Percentiles rank a stretch among this genome's conserved stretches.
phyloP scores from a whole-genome alignment of 139 green algal species.

The Chlamydomonas urium region DNA sequence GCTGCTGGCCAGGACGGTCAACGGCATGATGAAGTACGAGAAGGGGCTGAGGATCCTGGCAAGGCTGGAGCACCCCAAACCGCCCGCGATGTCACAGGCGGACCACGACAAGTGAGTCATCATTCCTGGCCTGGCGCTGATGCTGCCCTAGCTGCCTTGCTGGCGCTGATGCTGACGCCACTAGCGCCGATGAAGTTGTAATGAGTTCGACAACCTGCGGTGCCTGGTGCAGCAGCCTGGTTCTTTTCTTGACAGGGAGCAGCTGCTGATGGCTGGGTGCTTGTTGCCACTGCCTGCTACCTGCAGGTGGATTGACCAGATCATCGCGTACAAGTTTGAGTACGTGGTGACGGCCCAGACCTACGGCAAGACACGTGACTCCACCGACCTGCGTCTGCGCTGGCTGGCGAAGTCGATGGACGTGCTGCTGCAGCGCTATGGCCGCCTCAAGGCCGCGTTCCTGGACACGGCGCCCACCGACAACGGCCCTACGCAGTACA shows the following conservation, averaged over 20 bases:
- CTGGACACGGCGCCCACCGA: slow-evolving; percentile 31
- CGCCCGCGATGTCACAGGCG: slow-evolving; percentile 26
- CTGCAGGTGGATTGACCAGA: slow-evolving; percentile 22
- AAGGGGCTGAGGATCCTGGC: slow-evolving; percentile 48
- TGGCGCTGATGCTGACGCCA: neutral
- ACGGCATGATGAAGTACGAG: slow-evolving; percentile 74
- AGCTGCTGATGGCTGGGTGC: too few species aligned
- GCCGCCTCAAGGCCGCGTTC: slow-evolving; percentile 25
- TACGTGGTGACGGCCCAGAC: slow-evolving; percentile 25
- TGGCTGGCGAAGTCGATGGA: slow-evolving; percentile 43
- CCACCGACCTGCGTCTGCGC: slow-evolving; percentile 33
- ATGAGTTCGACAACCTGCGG: too few species aligned
- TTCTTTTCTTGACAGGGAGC: too few species aligned
- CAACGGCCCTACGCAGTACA: slow-evolving; percentile 28
- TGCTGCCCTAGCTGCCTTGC: neutral
- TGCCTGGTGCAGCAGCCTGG: neutral
- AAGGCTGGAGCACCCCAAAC: slow-evolving; percentile 38
- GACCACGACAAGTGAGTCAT: slow-evolving; percentile 26
- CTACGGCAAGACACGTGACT: slow-evolving; percentile 9
- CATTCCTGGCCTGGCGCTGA: too few species aligned
- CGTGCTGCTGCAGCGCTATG: slow-evolving; percentile 32
- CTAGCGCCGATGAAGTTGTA: too few species aligned
- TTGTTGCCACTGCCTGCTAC: too few species aligned
- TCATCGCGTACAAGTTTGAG: slow-evolving; percentile 38
- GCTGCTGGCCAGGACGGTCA: slow-evolving; percentile 67